A percentile compares a stretch with the other conserved stretches of the same genome.
phyloP scores from a whole-genome alignment of 345 rosid genomes.

The Brassica juncea region DNA sequence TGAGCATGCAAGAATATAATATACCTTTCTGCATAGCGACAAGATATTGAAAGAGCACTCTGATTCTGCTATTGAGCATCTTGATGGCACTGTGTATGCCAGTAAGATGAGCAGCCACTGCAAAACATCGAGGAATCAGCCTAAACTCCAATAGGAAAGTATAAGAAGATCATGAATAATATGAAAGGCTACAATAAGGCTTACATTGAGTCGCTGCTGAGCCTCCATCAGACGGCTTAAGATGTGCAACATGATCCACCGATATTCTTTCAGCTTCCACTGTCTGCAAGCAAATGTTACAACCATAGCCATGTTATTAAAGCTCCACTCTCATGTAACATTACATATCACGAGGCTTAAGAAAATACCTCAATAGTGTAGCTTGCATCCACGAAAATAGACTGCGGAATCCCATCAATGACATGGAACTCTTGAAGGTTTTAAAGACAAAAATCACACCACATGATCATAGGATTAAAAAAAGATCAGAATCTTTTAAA shows the following conservation, averaged over 20 bases:
- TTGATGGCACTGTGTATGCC: constrained; percentile 97
- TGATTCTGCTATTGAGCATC: constrained; percentile 93
- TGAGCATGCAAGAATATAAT: not conserved
- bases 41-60: constrained; percentile 92
- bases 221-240: constrained; percentile 95
- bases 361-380: constrained; percentile 83
- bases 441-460: constrained; percentile 16
- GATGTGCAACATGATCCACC: constrained; percentile 98
- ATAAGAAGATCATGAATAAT: not conserved
- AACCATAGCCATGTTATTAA: not conserved
- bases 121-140: constrained; percentile 22
- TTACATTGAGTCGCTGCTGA: constrained; percentile 95
- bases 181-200: constrained; percentile 7
- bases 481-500: constrained; percentile 3
- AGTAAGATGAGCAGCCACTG: constrained; percentile 99
- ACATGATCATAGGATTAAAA: not conserved
- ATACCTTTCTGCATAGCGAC: constrained; percentile 89
- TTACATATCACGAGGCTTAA: not conserved
- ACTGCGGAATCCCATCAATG: constrained; percentile 94
- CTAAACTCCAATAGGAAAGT: not conserved
- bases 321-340: not conserved
- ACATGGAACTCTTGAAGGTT: constrained; percentile 75
- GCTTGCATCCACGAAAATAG: constrained; percentile 82
- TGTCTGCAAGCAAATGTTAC: constrained; percentile 49
- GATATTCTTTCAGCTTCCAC: constrained; percentile 98